Conservation (phyloP, 2,329 filamentous ascomycete species). For the Clathrospora elynae region DNA sequence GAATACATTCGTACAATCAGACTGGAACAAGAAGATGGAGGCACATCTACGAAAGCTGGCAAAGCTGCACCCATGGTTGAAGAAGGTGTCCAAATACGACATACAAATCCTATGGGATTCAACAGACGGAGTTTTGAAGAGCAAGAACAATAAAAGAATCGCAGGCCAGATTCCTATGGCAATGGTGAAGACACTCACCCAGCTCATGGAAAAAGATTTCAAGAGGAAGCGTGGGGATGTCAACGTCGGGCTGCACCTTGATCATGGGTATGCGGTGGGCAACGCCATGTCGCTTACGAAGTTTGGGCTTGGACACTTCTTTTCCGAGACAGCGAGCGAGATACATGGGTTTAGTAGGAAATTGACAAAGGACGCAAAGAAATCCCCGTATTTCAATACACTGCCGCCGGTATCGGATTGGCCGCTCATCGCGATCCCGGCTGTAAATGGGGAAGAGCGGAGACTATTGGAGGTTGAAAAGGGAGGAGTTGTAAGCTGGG, state of each 20-base stretch:
- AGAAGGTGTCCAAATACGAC: conserved; percentile 29
- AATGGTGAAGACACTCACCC: conserved; percentile 26
- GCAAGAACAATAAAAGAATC: conserved; percentile 21
- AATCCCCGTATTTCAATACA: conserved; percentile 2
- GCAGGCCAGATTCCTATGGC: conserved; percentile 23
- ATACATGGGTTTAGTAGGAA: not conserved
- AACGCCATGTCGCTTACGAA: conserved; percentile 9
- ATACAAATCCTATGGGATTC: conserved; percentile 35
- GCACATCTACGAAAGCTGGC: conserved; percentile 30
- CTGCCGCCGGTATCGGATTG: not conserved
- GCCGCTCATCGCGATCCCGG: not conserved
- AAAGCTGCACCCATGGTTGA: conserved; percentile 33
- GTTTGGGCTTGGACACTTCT: conserved; percentile 23
- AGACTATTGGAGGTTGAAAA: not conserved
- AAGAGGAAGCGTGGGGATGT: conserved; percentile 22
- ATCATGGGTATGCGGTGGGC: conserved; percentile 15
- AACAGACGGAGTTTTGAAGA: conserved; percentile 19
- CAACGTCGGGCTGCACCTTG: conserved; percentile 19
- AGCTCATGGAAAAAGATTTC: conserved; percentile 19
- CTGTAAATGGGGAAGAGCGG: not conserved
- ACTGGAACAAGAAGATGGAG: conserved; percentile 37
- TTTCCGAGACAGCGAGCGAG: conserved; percentile 5
- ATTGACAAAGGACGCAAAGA: conserved; percentile 19
- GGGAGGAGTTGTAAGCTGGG: conserved; percentile 7
- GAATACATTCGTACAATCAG: conserved; percentile 31